Evolutionary conservation across 2,329 filamentous ascomycete species (phyloP).

Genomic region (Nothophaeocryptopus gaeumannii): DNA sequence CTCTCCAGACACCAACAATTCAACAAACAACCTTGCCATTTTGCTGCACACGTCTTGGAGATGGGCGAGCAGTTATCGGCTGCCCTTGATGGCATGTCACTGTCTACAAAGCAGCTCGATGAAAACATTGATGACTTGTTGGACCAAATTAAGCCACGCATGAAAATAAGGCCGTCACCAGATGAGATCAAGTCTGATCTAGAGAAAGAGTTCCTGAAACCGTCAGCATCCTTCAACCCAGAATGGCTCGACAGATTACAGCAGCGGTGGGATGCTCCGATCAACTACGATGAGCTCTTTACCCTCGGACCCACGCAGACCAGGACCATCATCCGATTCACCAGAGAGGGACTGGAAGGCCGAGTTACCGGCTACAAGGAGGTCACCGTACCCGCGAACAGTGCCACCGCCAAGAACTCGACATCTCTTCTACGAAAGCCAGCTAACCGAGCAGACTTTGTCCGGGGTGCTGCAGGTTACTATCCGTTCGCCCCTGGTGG

Average conservation of each 20-base stretch:
- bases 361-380: slow-evolving; percentile 91
- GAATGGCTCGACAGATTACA: slow-evolving; percentile 89
- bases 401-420: slow-evolving; percentile 90
- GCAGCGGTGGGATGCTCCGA: slow-evolving; percentile 80
- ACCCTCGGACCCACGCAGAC: slow-evolving; percentile 86
- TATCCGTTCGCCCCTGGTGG: slow-evolving; percentile 93
- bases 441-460: slow-evolving; percentile 82
- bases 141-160: slow-evolving; percentile 52
- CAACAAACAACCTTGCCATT: neutral
- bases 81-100: slow-evolving; percentile 53
- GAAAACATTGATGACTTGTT: slow-evolving; percentile 58
- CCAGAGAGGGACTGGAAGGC: slow-evolving; percentile 85
- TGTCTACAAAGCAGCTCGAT: slow-evolving; percentile 34
- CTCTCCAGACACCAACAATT: slow-evolving; percentile 1
- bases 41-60: neutral
- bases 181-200: slow-evolving; percentile 63
- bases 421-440: slow-evolving; percentile 86
- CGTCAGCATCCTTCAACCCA: slow-evolving; percentile 73
- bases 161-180: slow-evolving; percentile 54
- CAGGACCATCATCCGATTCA: slow-evolving; percentile 90
- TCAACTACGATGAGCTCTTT: slow-evolving; percentile 80
- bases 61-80: slow-evolving; percentile 40
- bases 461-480: slow-evolving; percentile 86
- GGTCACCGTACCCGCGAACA: slow-evolving; percentile 84
- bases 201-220: slow-evolving; percentile 73